Evolutionary conservation across 805 yeast species (phyloP).

Genomic region (Yamadazyma kitorensis): DNA sequence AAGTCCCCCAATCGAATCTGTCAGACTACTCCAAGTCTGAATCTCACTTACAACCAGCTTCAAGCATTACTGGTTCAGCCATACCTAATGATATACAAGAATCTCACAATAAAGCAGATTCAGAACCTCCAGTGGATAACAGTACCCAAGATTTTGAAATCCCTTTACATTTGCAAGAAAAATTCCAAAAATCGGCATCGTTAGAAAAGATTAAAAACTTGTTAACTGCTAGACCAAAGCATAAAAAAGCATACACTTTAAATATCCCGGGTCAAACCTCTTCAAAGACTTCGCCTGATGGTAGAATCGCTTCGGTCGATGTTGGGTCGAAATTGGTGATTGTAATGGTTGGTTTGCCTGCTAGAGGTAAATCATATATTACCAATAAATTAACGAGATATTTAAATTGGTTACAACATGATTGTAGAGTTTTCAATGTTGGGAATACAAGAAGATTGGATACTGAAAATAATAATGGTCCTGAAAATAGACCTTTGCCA

Average conservation of each 20-base stretch:
- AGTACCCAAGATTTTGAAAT: constrained; percentile 28
- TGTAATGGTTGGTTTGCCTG: constrained; percentile 96
- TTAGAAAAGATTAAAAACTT: constrained; percentile 37
- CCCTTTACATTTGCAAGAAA: constrained; percentile 31
- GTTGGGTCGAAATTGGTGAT: constrained; percentile 83
- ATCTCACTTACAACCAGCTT: no score
- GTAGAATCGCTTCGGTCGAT: constrained; percentile 59
- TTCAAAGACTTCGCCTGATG: constrained; percentile 76
- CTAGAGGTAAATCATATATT: constrained; percentile 90
- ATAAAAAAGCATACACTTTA: constrained; percentile 72
- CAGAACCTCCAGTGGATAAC: no score
- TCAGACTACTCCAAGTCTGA: no score
- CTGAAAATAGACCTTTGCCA: constrained; percentile 60
- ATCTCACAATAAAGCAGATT: no score
- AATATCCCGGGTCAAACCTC: constrained; percentile 92
- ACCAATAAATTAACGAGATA: constrained; percentile 89
- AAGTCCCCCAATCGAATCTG: no score
- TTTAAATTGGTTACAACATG: constrained; percentile 91
- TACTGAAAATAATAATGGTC: constrained; percentile 57
- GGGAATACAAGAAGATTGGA: constrained; percentile 90
- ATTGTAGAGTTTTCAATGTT: constrained; percentile 87
- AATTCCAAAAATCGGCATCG: constrained; percentile 40
- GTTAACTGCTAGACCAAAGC: constrained; percentile 34
- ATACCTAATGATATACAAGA: no score
- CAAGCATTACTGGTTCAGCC: no score